Evolutionary conservation across 495 filamentous ascomycete species (phyloP).

Genomic region (Aspergillus homomorphus): DNA sequence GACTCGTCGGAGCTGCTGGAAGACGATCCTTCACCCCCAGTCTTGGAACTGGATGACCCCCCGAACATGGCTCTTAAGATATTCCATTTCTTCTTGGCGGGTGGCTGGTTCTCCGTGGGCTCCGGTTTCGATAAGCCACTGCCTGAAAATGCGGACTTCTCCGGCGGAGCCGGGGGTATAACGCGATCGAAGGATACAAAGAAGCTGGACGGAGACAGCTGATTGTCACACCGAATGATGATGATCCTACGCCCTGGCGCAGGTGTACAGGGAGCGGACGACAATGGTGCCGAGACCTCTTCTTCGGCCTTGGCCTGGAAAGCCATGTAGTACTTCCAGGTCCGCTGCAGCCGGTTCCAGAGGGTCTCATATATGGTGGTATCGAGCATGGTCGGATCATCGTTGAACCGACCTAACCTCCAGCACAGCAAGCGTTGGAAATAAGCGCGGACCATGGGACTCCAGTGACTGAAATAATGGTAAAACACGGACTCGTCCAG

Average conservation of each 20-base stretch:
- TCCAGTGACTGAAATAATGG: slow-evolving; percentile 92
- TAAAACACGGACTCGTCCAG: slow-evolving; percentile 76
- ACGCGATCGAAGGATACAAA: slow-evolving; percentile 68
- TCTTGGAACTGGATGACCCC: slow-evolving; percentile 26
- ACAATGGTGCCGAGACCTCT: slow-evolving; percentile 50
- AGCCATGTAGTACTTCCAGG: slow-evolving; percentile 73
- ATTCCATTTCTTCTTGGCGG: slow-evolving; percentile 63
- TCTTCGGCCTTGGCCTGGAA: slow-evolving; percentile 66
- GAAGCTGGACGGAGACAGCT: slow-evolving; percentile 52
- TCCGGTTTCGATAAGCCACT: slow-evolving; percentile 36
- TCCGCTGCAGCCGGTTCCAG: slow-evolving; percentile 63
- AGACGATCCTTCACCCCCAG: slow-evolving; percentile 28
- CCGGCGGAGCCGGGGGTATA: slow-evolving; percentile 40
- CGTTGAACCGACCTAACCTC: slow-evolving; percentile 79
- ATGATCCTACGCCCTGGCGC: slow-evolving; percentile 88
- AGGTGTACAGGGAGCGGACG: slow-evolving; percentile 79
- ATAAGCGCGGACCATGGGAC: slow-evolving; percentile 95
- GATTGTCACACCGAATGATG: slow-evolving; percentile 84
- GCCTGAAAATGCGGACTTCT: slow-evolving; percentile 39
- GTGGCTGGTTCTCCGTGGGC: slow-evolving; percentile 22
- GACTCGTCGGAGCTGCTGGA: slow-evolving; percentile 42
- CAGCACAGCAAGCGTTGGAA: slow-evolving; percentile 93
- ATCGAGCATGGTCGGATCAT: slow-evolving; percentile 63
- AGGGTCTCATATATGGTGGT: slow-evolving; percentile 65
- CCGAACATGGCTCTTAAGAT: slow-evolving; percentile 67